Percentiles rank a stretch among this genome's conserved stretches.
These are phyloP conservation scores for Hypomontagnella submonticulosa DNA, from an alignment of 495 filamentous ascomycete species.

Conservation along the genomic window DNA sequence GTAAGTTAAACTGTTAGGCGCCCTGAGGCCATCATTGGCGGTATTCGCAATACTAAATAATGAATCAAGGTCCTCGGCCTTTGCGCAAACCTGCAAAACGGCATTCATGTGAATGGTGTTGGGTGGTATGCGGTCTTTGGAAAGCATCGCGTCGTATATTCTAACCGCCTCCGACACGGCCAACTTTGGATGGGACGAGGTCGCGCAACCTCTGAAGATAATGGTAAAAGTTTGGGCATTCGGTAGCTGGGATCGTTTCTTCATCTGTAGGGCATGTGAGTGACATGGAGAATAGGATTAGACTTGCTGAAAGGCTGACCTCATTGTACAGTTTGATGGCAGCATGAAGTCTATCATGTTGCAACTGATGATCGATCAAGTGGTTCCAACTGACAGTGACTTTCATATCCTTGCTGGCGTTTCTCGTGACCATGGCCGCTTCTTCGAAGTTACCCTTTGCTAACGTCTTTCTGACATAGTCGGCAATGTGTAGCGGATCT, in stretches of 20 bases:
- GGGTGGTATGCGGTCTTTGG: constrained; percentile 67
- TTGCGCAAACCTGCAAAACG: constrained; percentile 79
- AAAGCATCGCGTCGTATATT: constrained; percentile 77
- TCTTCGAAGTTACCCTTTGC: constrained; percentile 65
- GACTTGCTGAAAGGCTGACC: constrained; percentile 55
- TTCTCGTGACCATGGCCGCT: constrained; percentile 72
- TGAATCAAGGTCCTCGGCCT: constrained; percentile 74
- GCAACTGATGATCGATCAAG: constrained; percentile 76
- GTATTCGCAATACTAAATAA: constrained; percentile 78
- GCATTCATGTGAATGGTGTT: constrained; percentile 87
- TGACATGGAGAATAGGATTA: not conserved
- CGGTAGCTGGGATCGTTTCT: constrained; percentile 82
- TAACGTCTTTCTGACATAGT: constrained; percentile 69
- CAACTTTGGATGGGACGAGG: constrained; percentile 60
- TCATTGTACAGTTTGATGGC: constrained; percentile 88
- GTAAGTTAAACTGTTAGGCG: constrained; percentile 77
- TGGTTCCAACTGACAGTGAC: constrained; percentile 88
- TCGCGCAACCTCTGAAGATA: constrained; percentile 78
- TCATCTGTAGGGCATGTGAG: constrained; percentile 74
- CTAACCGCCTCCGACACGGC: constrained; percentile 70
- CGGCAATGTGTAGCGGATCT: constrained; percentile 73
- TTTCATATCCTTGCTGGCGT: constrained; percentile 68
- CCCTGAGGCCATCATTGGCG: constrained; percentile 66
- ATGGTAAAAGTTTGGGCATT: constrained; percentile 83
- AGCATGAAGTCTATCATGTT: constrained; percentile 63